phyloP scores from a whole-genome alignment of 1,139 yeast species.

The Kluyveromyces sp. region DNA sequence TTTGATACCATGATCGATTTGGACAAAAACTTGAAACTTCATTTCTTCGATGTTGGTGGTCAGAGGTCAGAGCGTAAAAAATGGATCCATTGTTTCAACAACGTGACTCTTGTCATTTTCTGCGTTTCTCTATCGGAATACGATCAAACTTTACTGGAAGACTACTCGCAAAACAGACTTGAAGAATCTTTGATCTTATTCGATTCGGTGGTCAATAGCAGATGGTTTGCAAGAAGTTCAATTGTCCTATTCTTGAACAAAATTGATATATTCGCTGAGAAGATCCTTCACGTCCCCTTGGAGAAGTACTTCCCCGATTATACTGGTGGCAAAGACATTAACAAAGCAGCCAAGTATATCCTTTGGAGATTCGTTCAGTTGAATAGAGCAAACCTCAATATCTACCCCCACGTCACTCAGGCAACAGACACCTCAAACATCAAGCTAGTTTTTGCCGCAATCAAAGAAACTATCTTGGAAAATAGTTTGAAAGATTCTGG shows the following conservation, averaged over 20 bases:
- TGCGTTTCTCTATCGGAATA: conserved; percentile 89
- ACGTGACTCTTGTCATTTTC: conserved; percentile 80
- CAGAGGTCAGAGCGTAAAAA: conserved; percentile 89
- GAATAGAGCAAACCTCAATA: conserved; percentile 72
- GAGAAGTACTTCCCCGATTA: conserved; percentile 85
- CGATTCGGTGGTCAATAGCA: conserved; percentile 86
- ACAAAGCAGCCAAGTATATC: conserved; percentile 90
- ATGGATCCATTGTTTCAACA: conserved; percentile 94
- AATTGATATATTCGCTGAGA: conserved; percentile 83
- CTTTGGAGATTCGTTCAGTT: conserved; percentile 86
- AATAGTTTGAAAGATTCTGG: conserved; percentile 84
- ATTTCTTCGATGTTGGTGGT: conserved; percentile 91
- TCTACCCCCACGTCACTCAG: conserved; percentile 88
- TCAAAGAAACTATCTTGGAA: conserved; percentile 80
- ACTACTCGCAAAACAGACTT: conserved; percentile 68
- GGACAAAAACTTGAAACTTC: conserved; percentile 62
- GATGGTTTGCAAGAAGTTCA: conserved; percentile 87
- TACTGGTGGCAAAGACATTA: conserved; percentile 79
- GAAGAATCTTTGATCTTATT: conserved; percentile 81
- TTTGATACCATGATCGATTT: conserved; percentile 74
- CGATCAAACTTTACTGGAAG: conserved; percentile 80
- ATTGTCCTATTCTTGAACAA: conserved; percentile 81
- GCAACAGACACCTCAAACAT: conserved; percentile 92
- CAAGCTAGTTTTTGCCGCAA: conserved; percentile 83
- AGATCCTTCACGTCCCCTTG: conserved; percentile 72